phyloP scores from a whole-genome alignment of 345 rosid genomes.

The Brassica cretica region DNA sequence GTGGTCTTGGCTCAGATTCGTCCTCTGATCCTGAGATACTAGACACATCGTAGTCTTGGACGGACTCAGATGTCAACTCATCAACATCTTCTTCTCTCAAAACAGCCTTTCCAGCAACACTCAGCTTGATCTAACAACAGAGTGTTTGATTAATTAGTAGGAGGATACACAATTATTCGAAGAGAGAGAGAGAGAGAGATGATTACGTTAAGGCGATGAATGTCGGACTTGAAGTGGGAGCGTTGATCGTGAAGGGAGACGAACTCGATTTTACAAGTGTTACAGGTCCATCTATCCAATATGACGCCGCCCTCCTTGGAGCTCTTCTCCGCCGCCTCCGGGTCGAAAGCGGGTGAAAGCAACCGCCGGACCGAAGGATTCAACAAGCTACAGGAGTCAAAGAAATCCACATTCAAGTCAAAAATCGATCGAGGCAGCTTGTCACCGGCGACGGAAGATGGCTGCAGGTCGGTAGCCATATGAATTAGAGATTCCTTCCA shows the following conservation, averaged over 20 bases:
- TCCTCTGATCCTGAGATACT: conserved; percentile 98
- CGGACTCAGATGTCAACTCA: conserved; percentile 68
- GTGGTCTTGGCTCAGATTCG: conserved; percentile 55
- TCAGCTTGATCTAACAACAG: conserved; percentile 63
- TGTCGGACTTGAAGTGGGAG: conserved; percentile 82
- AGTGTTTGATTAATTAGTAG: background rate
- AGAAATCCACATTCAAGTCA: conserved; percentile 56
- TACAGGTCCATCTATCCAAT: conserved; percentile 81
- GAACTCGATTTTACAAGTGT: conserved; percentile 80
- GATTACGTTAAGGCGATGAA: conserved; percentile 79
- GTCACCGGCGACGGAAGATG: conserved; percentile 4
- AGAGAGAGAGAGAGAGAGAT: background rate
- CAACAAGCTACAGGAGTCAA: conserved; percentile 60
- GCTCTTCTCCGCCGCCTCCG: conserved; percentile 38
- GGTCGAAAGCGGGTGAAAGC: conserved; percentile 31
- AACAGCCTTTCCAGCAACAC: conserved; percentile 70
- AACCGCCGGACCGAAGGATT: conserved; percentile 45
- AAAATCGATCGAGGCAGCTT: conserved; percentile 65
- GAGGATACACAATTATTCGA: background rate
- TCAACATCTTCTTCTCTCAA: conserved; percentile 87
- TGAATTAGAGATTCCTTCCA: background rate
- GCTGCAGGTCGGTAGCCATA: conserved; percentile 40
- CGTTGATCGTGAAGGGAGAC: conserved; percentile 86
- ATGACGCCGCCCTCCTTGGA: conserved; percentile 37
- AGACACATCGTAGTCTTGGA: conserved; percentile 77